Percentiles rank a stretch among this genome's conserved stretches.
Evolutionary conservation across 2,329 filamentous ascomycete species (phyloP).

Genomic region (Colletotrichum phormii): DNA sequence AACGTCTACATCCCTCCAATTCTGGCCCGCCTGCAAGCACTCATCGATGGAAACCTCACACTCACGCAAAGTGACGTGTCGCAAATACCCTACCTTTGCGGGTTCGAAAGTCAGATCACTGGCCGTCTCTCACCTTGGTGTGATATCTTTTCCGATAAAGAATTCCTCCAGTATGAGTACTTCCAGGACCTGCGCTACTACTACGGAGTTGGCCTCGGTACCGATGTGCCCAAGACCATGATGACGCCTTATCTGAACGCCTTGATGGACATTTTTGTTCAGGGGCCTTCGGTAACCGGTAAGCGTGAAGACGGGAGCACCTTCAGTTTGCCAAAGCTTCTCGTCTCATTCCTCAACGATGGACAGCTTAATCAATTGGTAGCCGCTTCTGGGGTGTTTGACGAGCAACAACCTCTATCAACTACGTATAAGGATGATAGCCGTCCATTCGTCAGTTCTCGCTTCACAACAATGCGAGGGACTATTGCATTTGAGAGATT

Average conservation of each 20-base stretch:
- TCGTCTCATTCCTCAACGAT: constrained; percentile 74
- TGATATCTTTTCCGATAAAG: constrained; percentile 69
- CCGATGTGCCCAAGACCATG: constrained; percentile 64
- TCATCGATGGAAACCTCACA: constrained; percentile 65
- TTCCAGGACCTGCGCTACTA: constrained; percentile 76
- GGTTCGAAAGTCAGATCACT: constrained; percentile 76
- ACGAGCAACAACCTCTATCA: constrained; percentile 62
- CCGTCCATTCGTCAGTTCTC: constrained; percentile 65
- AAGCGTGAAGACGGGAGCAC: constrained; percentile 55
- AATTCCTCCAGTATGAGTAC: constrained; percentile 74
- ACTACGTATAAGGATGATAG: constrained; percentile 57
- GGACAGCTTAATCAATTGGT: constrained; percentile 73
- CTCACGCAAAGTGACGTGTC: constrained; percentile 65
- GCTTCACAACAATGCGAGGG: constrained; percentile 72
- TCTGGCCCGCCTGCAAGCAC: constrained; percentile 62
- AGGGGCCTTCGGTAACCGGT: constrained; percentile 63
- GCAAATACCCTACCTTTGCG: constrained; percentile 76
- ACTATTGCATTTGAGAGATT: constrained; percentile 74
- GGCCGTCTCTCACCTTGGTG: constrained; percentile 73
- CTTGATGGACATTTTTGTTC: constrained; percentile 62
- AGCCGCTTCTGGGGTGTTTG: constrained; percentile 70
- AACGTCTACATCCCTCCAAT: constrained; percentile 64
- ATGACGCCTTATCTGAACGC: constrained; percentile 71
- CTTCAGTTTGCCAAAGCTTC: constrained; percentile 66
- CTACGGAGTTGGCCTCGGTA: constrained; percentile 71